Evolutionary conservation across 108 stramenopile genomes (phyloP), one percentile per base, ranked within the genome.

Genomic region (Cylindrotheca closterium): DNA sequence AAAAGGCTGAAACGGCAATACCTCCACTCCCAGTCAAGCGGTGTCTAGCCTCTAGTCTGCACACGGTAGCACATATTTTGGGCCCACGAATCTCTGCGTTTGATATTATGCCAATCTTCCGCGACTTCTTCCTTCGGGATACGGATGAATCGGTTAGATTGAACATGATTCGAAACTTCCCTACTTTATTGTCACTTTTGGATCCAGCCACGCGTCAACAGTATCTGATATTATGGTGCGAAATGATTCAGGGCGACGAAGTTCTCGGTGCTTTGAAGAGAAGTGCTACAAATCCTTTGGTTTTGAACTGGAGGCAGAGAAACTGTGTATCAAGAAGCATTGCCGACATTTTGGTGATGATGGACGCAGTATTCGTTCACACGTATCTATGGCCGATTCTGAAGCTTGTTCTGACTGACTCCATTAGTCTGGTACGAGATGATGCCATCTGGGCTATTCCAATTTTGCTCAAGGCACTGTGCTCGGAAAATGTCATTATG

Each of bases 251-350:
- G 46, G 87, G 91, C 0, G 91, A 92, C 61, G 84, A 86, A 53
- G 71, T 88, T 3, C 56, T 92, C 53, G 87, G 87, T 7, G 81
- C 85, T 2, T 49, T 80, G 29, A 89, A 87, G 59, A 65, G 88
- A 30, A 87, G 82, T 66, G 91, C 91, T 0, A 82, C 79, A 19
- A 88, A 89, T 59, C 88, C 91, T 25, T 71, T 86, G 29, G 81
- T 89, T 12, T 79, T 96, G 67, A 97, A 98, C 63, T 98, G 98
- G 98, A 71, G 98, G 47, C 87, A 96, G 60, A 74, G 98, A 46
- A 87, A 97, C 53, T 78, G 82, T 51, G 87, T 98, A 3, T 96
- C 96, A 17, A 59, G 78, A 33, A 86, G 88, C 61, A 61, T 98
- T 24, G 92, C 96, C 1, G 84, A 89, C 55, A 51, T 95, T 47